phyloP scores from a whole-genome alignment of 805 yeast genomes.

The Candida pseudofarinosa region DNA sequence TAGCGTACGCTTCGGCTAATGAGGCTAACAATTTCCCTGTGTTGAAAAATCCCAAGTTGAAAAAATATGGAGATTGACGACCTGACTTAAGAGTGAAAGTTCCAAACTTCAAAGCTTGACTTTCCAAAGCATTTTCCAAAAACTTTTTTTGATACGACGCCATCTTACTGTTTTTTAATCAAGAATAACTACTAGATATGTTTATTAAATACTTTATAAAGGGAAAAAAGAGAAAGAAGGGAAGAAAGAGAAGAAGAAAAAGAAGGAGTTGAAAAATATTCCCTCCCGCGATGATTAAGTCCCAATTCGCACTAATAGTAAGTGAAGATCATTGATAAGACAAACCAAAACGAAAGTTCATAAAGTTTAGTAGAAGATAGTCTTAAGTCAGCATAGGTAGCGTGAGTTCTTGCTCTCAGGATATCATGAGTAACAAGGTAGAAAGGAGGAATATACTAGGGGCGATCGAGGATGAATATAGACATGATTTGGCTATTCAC shows the following conservation, averaged over 20 bases:
- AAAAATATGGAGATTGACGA: slow-evolving; percentile 91
- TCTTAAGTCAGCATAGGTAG: too few species aligned
- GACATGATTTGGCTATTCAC: slow-evolving; percentile 60
- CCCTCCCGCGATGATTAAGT: neutral
- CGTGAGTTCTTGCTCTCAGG: too few species aligned
- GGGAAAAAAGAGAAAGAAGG: slow-evolving; percentile 4
- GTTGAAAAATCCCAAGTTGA: slow-evolving; percentile 87
- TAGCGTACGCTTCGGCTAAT: slow-evolving; percentile 85
- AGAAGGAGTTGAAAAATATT: neutral
- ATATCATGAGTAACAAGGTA: slow-evolving; percentile 4
- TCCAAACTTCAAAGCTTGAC: slow-evolving; percentile 84
- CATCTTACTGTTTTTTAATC: slow-evolving; percentile 20
- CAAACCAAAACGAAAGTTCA: too few species aligned
- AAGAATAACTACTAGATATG: slow-evolving; percentile 1
- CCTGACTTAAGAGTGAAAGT: slow-evolving; percentile 88
- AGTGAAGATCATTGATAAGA: too few species aligned
- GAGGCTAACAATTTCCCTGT: slow-evolving; percentile 76
- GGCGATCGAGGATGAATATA: slow-evolving; percentile 44
- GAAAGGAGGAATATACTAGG: slow-evolving; percentile 23
- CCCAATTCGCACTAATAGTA: neutral
- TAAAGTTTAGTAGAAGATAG: too few species aligned
- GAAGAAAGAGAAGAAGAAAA: slow-evolving; percentile 4
- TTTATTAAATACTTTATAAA: neutral
- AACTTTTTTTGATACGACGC: slow-evolving; percentile 58
- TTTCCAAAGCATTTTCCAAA: slow-evolving; percentile 75